Percentiles rank a stretch among this genome's conserved stretches.
phyloP scores from a whole-genome alignment of 345 rosid species.

The Arabis hirsuta region DNA sequence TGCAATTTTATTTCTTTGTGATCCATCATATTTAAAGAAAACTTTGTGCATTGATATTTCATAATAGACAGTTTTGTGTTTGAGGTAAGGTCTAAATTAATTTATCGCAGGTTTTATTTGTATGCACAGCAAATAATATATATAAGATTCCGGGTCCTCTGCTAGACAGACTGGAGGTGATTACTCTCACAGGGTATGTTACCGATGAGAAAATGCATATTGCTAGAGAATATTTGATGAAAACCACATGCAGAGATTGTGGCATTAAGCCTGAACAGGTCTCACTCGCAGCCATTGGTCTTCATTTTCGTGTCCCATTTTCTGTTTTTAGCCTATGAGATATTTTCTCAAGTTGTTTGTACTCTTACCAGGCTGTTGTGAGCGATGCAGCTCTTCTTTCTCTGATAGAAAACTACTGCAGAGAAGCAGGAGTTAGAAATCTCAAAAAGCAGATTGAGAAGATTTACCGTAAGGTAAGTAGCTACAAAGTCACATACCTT shows the following conservation, averaged over 20 bases:
- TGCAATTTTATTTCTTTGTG: background rate
- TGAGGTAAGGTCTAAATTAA: background rate
- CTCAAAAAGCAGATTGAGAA: slow-evolving; percentile 90
- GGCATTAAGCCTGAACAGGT: slow-evolving; percentile 93
- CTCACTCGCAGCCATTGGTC: slow-evolving; percentile 7
- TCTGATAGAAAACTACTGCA: slow-evolving; percentile 82
- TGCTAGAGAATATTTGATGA: slow-evolving; percentile 87
- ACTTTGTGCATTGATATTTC: too few species aligned
- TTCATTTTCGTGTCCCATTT: too few species aligned
- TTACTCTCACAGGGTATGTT: slow-evolving; percentile 82
- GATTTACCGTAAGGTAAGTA: slow-evolving; percentile 82
- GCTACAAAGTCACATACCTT: background rate
- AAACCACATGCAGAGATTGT: slow-evolving; percentile 74
- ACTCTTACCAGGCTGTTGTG: slow-evolving; percentile 66
- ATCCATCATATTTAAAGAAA: too few species aligned
- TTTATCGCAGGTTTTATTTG: slow-evolving; percentile 78
- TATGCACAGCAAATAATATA: slow-evolving; percentile 91
- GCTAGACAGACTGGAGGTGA: slow-evolving; percentile 94
- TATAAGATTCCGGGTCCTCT: slow-evolving; percentile 84
- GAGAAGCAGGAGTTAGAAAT: slow-evolving; percentile 94
- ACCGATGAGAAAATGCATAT: slow-evolving; percentile 95
- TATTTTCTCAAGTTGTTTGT: slow-evolving; percentile 11
- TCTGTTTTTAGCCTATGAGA: too few species aligned
- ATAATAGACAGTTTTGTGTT: background rate
- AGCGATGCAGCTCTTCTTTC: slow-evolving; percentile 79